Evolutionary conservation across 108 stramenopile genomes (phyloP).

Genomic region (Cyclostephanos tholiformis): DNA sequence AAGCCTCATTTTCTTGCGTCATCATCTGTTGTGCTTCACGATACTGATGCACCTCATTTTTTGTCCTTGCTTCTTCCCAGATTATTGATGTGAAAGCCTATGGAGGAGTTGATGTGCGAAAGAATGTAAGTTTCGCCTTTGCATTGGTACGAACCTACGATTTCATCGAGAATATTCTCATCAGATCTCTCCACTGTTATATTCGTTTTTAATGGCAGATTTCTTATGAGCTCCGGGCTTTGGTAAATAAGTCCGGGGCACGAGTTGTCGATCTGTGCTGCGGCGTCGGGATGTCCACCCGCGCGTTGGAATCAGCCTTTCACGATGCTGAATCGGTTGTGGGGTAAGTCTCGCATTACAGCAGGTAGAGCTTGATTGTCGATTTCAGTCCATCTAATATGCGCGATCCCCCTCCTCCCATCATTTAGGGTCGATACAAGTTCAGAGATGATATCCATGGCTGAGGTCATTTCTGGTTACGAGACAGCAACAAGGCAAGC

Average conservation of each 20-base stretch:
- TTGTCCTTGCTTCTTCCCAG: conserved; percentile 3
- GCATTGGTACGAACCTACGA: neutral
- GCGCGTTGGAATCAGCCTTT: conserved; percentile 71
- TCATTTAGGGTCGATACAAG: conserved; percentile 62
- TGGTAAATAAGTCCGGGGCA: conserved; percentile 47
- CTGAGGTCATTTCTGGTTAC: conserved; percentile 48
- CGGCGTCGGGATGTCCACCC: conserved; percentile 83
- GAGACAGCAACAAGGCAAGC: conserved; percentile 29
- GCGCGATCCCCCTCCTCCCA: neutral
- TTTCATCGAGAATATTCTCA: neutral
- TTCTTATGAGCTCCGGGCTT: conserved; percentile 43
- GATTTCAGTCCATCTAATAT: neutral
- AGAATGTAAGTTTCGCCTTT: conserved; percentile 20
- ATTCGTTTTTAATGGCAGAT: conserved; percentile 17
- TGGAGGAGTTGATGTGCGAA: conserved; percentile 69
- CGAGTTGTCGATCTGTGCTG: conserved; percentile 76
- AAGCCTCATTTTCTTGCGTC: neutral
- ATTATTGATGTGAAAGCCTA: conserved; percentile 79
- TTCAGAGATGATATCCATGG: conserved; percentile 84
- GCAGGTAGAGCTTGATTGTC: no score
- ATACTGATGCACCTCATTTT: neutral
- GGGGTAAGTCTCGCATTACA: conserved; percentile 29
- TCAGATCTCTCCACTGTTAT: neutral
- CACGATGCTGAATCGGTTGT: conserved; percentile 63
- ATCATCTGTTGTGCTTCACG: neutral